Evolutionary conservation across 495 filamentous ascomycete species (phyloP), one percentile per base, ranked within the genome.

Genomic region (Pseudevernia furfuracea): DNA sequence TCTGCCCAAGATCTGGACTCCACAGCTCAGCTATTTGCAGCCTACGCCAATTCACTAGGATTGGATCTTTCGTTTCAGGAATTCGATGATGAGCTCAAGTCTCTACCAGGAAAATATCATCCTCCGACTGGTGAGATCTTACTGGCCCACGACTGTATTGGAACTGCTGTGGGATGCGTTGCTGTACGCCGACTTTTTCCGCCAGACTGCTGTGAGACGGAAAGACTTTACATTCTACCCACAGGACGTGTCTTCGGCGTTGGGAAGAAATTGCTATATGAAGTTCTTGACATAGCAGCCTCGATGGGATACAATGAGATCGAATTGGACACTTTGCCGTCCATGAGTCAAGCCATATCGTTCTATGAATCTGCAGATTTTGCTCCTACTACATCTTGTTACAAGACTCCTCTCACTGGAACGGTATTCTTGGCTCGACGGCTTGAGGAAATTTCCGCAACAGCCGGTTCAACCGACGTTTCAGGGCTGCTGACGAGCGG

Each of bases 11-110:
- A 84, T 62, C 66, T 76, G 14, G 57, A 66, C 21, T 68, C 69
- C 25, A 71, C 75, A 17, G 68, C 63, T 39, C 59, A 55, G 7
- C 75, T 86, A 59, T 86, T 86, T 71, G 74, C 72, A 12, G 75
- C 74, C 4, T 87, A 87, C 61, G 79, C 78, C n/a, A 49, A 71
- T 37, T 81, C 77, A 12, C 73, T 86, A 3, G 71, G 70, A 36
- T 75, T 86, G 60, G 83, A 86, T 66, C 80, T 87, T 55, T 75
- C 77, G 1, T 86, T 82, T 69, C 84, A 87, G 68, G 75, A 77
- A 60, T 87, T 85, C 67, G 69, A 74, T 23, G 63, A 69, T 9
- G 84, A 87, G 66, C 71, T 87, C 0, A 70, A 74, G 21, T 75
- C 70, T 23, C 69, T 87, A 3, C 83, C 85, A 0, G 83, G 84